Evolutionary conservation across 441 rosid species (phyloP).

Genomic region (Erodium texanum): DNA sequence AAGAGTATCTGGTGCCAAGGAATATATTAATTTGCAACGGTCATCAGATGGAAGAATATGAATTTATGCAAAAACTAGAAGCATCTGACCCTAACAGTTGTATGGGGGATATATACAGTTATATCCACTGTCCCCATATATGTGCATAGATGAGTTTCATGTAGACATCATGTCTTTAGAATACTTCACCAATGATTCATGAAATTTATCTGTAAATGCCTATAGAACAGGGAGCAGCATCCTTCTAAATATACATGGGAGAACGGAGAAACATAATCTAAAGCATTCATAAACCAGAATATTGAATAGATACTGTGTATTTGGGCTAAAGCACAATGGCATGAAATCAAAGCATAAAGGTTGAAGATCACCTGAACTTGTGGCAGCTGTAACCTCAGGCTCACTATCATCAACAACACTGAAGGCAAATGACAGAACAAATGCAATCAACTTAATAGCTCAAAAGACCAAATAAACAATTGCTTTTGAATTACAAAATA

Average conservation of each 20-base stretch:
- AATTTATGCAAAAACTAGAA: conserved; percentile 4
- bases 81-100: background rate
- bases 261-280: too few relatives aligned
- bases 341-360: conserved; percentile 6
- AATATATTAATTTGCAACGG: background rate
- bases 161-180: too few relatives aligned
- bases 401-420: conserved; percentile 63
- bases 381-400: conserved; percentile 28
- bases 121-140: too few relatives aligned
- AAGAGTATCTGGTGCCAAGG: conserved; percentile 39
- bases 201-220: too few relatives aligned
- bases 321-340: background rate
- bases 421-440: conserved; percentile 18
- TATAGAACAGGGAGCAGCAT: too few relatives aligned
- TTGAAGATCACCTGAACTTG: conserved; percentile 47
- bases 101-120: too few relatives aligned
- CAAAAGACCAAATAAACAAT: background rate
- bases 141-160: too few relatives aligned
- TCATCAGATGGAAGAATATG: background rate
- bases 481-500: background rate
- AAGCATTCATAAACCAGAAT: background rate
- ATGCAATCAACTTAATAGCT: conserved; percentile 5
- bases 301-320: background rate
- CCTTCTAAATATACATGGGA: too few relatives aligned
- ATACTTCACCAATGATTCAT: too few relatives aligned